phyloP scores from a whole-genome alignment of 2,329 filamentous ascomycete species.

The Polytolypa hystricis region DNA sequence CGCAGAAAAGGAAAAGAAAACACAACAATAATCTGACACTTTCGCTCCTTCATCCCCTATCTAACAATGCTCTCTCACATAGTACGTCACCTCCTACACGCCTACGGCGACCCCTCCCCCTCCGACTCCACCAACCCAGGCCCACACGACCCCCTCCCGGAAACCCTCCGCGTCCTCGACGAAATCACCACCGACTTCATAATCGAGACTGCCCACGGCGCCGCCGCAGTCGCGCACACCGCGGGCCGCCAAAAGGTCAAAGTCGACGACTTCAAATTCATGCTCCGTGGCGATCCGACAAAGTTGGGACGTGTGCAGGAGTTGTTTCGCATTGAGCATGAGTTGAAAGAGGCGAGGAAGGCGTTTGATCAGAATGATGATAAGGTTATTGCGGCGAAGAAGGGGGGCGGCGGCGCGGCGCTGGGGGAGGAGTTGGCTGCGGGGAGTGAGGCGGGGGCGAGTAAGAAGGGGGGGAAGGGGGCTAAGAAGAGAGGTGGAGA shows the following conservation, averaged over 20 bases:
- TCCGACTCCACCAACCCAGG: constrained; percentile 45
- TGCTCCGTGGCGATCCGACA: constrained; percentile 69
- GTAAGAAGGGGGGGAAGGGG: constrained; percentile 26
- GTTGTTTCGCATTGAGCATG: constrained; percentile 75
- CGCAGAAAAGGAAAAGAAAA: too few relatives aligned
- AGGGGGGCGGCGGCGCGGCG: constrained; percentile 24
- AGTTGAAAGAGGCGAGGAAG: constrained; percentile 74
- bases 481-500: constrained; percentile 19
- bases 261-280: constrained; percentile 94
- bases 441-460: constrained; percentile 10
- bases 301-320: constrained; percentile 86
- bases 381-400: constrained; percentile 28
- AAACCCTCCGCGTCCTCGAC: constrained; percentile 79
- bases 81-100: constrained; percentile 34
- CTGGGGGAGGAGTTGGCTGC: constrained; percentile 20
- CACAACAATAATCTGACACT: too few relatives aligned
- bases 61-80: neutral
- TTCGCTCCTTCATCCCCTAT: neutral
- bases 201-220: constrained; percentile 83
- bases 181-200: constrained; percentile 96
- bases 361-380: constrained; percentile 36
- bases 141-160: constrained; percentile 62
- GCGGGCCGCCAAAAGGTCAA: constrained; percentile 92
- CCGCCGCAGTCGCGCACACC: constrained; percentile 73
- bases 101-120: constrained; percentile 34